These are phyloP conservation scores for Xylariales sp. DNA, from an alignment of 2,329 filamentous ascomycete genomes.

Conservation along the genomic window DNA sequence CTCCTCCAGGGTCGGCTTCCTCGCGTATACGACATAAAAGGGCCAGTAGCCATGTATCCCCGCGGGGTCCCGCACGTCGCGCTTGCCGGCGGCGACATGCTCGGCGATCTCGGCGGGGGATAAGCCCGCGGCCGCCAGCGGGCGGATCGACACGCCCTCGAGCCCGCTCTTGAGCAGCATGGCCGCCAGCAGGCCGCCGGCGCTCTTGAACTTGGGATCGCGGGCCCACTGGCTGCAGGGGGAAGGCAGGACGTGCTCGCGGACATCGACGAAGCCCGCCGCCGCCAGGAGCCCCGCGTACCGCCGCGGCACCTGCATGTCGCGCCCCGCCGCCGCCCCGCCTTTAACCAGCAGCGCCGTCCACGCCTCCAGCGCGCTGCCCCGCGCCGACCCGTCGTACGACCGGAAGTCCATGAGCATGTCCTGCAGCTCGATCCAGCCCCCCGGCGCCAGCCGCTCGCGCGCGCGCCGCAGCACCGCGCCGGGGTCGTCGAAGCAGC, in stretches of 20 bases:
- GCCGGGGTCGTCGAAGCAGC: background rate
- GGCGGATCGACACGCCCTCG: slow-evolving; percentile 63
- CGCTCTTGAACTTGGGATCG: background rate
- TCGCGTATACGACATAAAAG: background rate
- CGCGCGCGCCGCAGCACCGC: background rate
- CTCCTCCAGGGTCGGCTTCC: background rate
- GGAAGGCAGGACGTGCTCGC: background rate
- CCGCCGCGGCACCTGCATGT: background rate
- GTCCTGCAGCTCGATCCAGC: slow-evolving; percentile 4
- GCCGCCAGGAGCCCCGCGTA: slow-evolving; percentile 1
- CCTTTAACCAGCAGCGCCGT: background rate
- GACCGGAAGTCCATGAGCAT: background rate
- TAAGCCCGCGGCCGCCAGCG: slow-evolving; percentile 66
- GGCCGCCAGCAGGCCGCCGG: background rate
- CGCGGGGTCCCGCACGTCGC: background rate
- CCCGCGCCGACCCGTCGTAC: background rate
- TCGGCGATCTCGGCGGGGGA: slow-evolving; percentile 72
- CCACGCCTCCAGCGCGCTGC: background rate
- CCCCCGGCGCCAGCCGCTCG: slow-evolving; percentile 1
- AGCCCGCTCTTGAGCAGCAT: slow-evolving; percentile 33
- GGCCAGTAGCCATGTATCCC: slow-evolving; percentile 1
- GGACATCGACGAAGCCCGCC: slow-evolving; percentile 3
- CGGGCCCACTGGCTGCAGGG: background rate
- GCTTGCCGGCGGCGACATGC: slow-evolving; percentile 64
- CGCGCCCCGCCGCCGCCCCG: background rate